Conservation (phyloP, 2,329 filamentous ascomycete species). For the Fusarium sambucinum region DNA sequence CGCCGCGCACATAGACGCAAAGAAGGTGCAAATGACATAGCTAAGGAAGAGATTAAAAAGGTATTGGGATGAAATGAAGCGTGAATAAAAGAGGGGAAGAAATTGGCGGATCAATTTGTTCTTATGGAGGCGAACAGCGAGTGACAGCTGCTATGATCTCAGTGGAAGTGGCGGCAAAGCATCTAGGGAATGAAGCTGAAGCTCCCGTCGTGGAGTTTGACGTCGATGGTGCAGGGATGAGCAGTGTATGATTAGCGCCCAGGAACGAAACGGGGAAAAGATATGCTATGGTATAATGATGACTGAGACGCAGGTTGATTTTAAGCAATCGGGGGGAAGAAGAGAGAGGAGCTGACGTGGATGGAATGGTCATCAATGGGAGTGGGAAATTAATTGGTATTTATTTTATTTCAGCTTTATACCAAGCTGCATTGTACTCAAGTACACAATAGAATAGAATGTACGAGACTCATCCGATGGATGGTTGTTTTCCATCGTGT, state of each 20-base stretch:
- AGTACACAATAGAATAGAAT: not conserved
- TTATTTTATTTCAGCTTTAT: conserved; percentile 1
- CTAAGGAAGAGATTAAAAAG: conserved; percentile 10
- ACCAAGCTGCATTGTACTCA: not conserved
- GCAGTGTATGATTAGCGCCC: conserved; percentile 27
- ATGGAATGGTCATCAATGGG: not conserved
- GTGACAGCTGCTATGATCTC: conserved; percentile 28
- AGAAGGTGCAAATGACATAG: conserved; percentile 45
- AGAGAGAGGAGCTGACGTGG: conserved; percentile 8
- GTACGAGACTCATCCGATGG: conserved; percentile 5
- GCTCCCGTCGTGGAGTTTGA: conserved; percentile 32
- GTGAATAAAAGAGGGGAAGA: not conserved
- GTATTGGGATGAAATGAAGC: not conserved
- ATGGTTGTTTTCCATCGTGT: not conserved
- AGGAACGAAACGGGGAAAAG: conserved; percentile 38
- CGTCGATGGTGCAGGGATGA: conserved; percentile 35
- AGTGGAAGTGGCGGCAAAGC: conserved; percentile 23
- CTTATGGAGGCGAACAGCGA: conserved; percentile 26
- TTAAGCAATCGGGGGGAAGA: not conserved
- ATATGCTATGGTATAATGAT: conserved; percentile 24
- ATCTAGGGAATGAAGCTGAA: conserved; percentile 30
- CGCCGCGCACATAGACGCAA: conserved; percentile 50
- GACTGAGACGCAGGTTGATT: conserved; percentile 9
- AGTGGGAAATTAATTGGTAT: conserved; percentile 7
- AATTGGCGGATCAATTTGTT: not conserved